A percentile compares a stretch with the other conserved stretches of the same genome.
These are phyloP conservation scores for Tetradesmus lagerheimii DNA, from an alignment of 139 green algal genomes.

Conservation along the genomic window DNA sequence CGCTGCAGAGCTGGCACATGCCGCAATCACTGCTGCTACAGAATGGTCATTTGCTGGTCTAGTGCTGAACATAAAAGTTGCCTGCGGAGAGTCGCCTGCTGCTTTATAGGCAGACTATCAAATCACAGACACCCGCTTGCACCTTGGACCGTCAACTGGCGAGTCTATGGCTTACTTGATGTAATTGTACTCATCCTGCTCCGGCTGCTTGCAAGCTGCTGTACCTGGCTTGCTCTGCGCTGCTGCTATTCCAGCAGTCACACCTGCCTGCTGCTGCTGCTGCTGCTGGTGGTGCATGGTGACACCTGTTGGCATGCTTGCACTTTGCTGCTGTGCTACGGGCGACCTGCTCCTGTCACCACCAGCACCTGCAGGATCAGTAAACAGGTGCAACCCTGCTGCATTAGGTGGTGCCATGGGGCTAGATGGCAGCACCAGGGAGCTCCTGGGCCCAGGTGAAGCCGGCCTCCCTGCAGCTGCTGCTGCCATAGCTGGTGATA, in stretches of 20 bases:
- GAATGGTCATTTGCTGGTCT: no score
- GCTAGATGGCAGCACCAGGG: constrained; percentile 32
- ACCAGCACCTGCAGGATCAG: neutral
- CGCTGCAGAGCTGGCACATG: no score
- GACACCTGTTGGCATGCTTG: neutral
- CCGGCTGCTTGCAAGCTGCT: neutral
- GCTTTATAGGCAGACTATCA: no score
- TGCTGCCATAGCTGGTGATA: neutral
- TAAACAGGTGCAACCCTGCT: neutral
- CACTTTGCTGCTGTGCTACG: neutral
- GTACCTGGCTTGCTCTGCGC: neutral
- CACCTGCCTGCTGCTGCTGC: neutral
- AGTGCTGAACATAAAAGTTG: no score
- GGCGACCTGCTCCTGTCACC: neutral
- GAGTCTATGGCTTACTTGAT: no score
- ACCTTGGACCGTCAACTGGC: no score
- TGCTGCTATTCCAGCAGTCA: neutral
- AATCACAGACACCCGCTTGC: no score
- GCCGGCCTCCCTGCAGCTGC: constrained; percentile 10
- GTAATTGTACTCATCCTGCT: constrained; percentile 40
- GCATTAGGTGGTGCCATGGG: constrained; percentile 36
- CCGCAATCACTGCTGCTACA: no score
- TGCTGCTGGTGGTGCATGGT: neutral
- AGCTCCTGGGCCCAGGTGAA: neutral
- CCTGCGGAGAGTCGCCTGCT: no score